These are phyloP conservation scores for Lipomyces yamanashiensis DNA, from an alignment of 805 yeast genomes.

Conservation along the genomic window DNA sequence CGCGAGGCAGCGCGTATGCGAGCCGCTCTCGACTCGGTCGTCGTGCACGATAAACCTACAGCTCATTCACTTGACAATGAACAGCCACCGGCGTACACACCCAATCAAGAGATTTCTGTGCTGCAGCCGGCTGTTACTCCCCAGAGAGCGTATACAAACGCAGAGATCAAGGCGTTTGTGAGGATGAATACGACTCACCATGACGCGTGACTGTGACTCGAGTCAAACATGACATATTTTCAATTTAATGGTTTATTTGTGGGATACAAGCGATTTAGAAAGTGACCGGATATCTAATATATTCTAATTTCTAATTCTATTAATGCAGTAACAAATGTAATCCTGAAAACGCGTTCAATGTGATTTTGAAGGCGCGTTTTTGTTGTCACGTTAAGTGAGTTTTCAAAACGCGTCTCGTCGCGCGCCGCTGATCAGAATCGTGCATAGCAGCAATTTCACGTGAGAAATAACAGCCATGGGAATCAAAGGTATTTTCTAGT, in stretches of 20 bases:
- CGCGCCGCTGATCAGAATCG: not conserved
- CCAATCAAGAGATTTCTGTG: not conserved
- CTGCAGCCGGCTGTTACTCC: not conserved
- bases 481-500: conserved; percentile 50
- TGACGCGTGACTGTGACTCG: not conserved
- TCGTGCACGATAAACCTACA: conserved; percentile 11
- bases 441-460: not conserved
- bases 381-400: no score
- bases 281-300: no score
- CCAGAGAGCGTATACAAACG: conserved; percentile 26
- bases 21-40: conserved; percentile 23
- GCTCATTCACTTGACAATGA: not conserved
- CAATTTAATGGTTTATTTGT: not conserved
- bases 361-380: not conserved
- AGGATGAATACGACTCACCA: conserved; percentile 10
- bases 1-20: conserved; percentile 27
- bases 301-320: no score
- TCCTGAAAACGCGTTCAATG: not conserved
- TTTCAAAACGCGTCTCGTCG: not conserved
- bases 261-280: not conserved
- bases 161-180: conserved; percentile 28
- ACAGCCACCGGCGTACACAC: not conserved
- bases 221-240: not conserved
- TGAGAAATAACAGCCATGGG: conserved; percentile 48
- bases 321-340: not conserved